Conservation (phyloP, 2,329 filamentous ascomycete species). For the Arthrinium phaeospermum region DNA sequence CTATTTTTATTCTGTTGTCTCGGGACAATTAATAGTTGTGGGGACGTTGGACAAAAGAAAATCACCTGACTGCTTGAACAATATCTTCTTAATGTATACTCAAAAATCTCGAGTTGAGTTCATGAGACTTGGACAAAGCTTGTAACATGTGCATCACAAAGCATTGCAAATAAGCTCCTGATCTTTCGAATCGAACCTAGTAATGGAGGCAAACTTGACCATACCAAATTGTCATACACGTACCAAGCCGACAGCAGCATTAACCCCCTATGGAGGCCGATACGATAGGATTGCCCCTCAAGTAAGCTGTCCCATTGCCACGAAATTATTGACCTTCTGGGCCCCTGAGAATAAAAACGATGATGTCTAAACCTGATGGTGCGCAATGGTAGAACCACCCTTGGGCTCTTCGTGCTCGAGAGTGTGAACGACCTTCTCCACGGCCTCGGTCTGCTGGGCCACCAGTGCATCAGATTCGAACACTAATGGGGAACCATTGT, state of each 20-base stretch:
- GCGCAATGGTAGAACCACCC: neutral
- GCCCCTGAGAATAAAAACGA: neutral
- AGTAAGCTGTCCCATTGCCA: neutral
- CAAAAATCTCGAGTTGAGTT: fast-evolving
- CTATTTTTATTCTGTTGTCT: too few species aligned
- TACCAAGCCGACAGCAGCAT: neutral
- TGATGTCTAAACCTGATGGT: neutral
- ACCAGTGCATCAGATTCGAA: slow-evolving; percentile 47
- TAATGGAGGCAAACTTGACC: neutral
- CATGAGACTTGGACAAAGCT: neutral
- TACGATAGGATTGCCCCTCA: neutral
- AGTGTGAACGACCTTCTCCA: slow-evolving; percentile 40
- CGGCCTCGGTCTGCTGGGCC: slow-evolving; percentile 45
- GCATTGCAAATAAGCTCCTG: neutral
- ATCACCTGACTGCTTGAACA: too few species aligned
- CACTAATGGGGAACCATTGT: slow-evolving; percentile 35
- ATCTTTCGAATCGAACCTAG: neutral
- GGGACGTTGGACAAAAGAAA: too few species aligned
- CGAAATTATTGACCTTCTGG: neutral
- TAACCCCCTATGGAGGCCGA: neutral
- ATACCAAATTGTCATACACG: neutral
- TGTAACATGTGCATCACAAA: neutral
- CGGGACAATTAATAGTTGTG: too few species aligned
- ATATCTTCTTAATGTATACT: too few species aligned
- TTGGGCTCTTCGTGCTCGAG: slow-evolving; percentile 31